Conservation (phyloP, 2,329 filamentous ascomycete genomes). For the Ceratocystis eucalypticola region DNA sequence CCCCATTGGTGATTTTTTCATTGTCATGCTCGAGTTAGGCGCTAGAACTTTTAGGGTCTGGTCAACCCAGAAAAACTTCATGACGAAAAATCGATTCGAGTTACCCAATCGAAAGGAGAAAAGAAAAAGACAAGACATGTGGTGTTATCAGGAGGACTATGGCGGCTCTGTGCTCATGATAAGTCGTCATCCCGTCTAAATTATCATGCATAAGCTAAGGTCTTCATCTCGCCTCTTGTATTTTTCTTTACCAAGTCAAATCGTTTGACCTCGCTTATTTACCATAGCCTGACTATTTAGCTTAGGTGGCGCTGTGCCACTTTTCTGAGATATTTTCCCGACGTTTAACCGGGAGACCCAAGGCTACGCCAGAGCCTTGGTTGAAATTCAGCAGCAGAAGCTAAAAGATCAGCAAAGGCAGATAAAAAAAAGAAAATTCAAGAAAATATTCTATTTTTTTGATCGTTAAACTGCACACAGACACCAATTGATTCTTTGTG, state of each 20-base stretch:
- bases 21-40: background rate
- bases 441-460: background rate
- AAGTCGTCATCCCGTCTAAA: too few relatives aligned
- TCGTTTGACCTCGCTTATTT: too few relatives aligned
- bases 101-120: too few relatives aligned
- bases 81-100: background rate
- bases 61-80: background rate
- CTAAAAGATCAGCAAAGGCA: background rate
- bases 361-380: slow-evolving; percentile 7
- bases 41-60: background rate
- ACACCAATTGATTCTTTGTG: background rate
- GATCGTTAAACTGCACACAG: background rate
- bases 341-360: background rate
- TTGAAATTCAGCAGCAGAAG: slow-evolving; percentile 2
- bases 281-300: too few relatives aligned
- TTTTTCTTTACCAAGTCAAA: too few relatives aligned
- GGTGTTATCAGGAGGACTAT: too few relatives aligned
- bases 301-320: background rate
- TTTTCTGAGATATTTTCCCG: background rate
- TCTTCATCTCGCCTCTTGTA: too few relatives aligned
- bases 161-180: too few relatives aligned
- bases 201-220: too few relatives aligned
- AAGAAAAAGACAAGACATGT: too few relatives aligned
- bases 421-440: background rate
- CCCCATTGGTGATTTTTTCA: background rate